Evolutionary conservation across 2,329 filamentous ascomycete genomes (phyloP), one percentile per base, ranked within the genome.

Genomic region (Alternaria arbusti): DNA sequence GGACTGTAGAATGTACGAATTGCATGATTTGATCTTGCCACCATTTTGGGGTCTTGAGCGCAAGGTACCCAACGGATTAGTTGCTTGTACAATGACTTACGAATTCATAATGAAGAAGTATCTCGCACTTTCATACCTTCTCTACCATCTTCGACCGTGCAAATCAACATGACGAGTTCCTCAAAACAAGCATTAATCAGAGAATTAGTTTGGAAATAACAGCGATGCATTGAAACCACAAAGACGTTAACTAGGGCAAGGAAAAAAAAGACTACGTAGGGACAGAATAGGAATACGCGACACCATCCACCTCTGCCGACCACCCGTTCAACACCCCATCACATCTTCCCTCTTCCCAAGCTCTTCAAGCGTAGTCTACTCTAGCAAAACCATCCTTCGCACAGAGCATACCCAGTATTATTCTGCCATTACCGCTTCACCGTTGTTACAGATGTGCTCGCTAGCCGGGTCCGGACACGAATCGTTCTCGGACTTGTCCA

Each of bases 1-100:
- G 70, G 67, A 46, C 57, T 75, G 55, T 73, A 60, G 26, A 13
- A 36, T 51, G 17, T 36, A 36, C 17, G 17, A 13, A 23, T 17
- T 50, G 12, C 9, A 15, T 28, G 10, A 13, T 28, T 20, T n/a
- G n/a, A 12, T 17, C 17, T 22, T 50, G n/a, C 47, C n/a, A 12
- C 26, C 47, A 1, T 3, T n/a, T 46, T 46, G 20, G 4, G 3
- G 20, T 46, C 11, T 46, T 46, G 44, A 15, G 36, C 5, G 4
- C 36, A 40, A 40, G 11, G 20, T 46, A 23, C 22, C 44, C 0
- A 26, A 10, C 45, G 23, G 25, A 49, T 17, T 17, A 25, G 15
- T 28, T 25, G 25, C 23, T n/a, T 49, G 45, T 49, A 28, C 8
- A 26, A 49, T 10, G 45, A 49, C 15, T 49, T 49, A 26, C 25